These are phyloP conservation scores for Vitis riparia DNA, from an alignment of 164 flowering plant species.

Conservation along the genomic window DNA sequence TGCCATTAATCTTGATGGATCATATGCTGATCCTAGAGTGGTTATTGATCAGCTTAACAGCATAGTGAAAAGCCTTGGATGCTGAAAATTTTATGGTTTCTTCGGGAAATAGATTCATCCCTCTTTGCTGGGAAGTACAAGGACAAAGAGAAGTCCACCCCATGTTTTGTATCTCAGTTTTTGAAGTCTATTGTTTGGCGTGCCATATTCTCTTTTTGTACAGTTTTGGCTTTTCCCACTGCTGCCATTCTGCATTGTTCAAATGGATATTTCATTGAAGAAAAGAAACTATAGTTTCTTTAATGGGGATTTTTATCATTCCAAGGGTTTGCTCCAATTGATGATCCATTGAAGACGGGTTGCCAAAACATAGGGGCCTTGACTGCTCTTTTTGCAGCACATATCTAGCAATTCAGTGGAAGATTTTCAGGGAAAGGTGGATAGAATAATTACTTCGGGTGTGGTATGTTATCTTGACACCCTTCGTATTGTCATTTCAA, in stretches of 20 bases:
- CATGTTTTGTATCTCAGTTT: not conserved
- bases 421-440: not conserved
- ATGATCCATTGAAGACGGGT: not conserved
- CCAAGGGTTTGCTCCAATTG: not conserved
- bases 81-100: conserved; percentile 30
- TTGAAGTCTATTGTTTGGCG: not conserved
- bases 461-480: not conserved
- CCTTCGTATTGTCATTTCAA: not conserved
- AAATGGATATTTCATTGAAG: too few relatives aligned
- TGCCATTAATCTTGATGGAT: conserved; percentile 68
- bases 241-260: not conserved
- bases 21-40: conserved; percentile 57
- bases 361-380: not conserved
- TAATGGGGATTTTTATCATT: not conserved
- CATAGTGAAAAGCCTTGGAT: conserved; percentile 63
- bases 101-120: not conserved
- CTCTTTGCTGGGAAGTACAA: not conserved
- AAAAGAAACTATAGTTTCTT: not conserved
- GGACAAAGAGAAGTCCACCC: not conserved
- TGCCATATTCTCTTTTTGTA: not conserved
- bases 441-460: not conserved
- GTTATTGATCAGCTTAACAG: conserved; percentile 53
- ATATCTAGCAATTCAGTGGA: not conserved
- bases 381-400: not conserved
- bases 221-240: not conserved